Evolutionary conservation across 2,329 filamentous ascomycete genomes (phyloP).

Genomic region (Ophiosphaerella korrae): DNA sequence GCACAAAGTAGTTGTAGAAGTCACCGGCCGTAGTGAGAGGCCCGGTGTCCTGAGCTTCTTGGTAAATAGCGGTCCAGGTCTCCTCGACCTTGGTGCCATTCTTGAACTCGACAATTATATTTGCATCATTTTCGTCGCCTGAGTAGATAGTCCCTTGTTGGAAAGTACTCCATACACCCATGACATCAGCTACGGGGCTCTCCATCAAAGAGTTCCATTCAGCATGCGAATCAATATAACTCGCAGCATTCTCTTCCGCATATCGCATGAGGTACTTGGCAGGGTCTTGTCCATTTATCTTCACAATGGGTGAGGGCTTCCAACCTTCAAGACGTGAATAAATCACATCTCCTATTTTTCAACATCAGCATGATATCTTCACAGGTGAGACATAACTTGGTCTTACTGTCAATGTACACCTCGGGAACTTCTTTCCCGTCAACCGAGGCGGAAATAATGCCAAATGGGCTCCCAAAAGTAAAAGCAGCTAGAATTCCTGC

Average conservation of each 20-base stretch:
- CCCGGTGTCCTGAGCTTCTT: conserved; percentile 20
- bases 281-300: conserved; percentile 32
- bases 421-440: conserved; percentile 32
- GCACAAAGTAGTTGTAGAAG: conserved; percentile 53
- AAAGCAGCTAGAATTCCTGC: conserved; percentile 37
- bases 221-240: conserved; percentile 48
- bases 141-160: conserved; percentile 43
- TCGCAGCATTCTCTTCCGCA: conserved; percentile 37
- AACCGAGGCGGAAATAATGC: conserved; percentile 27
- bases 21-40: conserved; percentile 49
- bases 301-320: conserved; percentile 27
- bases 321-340: conserved; percentile 11
- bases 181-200: conserved; percentile 22
- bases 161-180: conserved; percentile 17
- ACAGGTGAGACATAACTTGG: conserved; percentile 3
- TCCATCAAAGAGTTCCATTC: conserved; percentile 49
- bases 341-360: too few relatives aligned
- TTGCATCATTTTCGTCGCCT: conserved; percentile 19
- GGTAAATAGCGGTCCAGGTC: conserved; percentile 30
- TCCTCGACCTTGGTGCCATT: conserved; percentile 24
- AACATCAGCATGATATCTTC: too few relatives aligned
- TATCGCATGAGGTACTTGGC: conserved; percentile 27
- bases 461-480: conserved; percentile 27
- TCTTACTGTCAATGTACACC: conserved; percentile 38
- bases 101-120: conserved; percentile 28